These are phyloP conservation scores for Yarrowia bubula DNA, from an alignment of 805 yeast genomes.

Conservation along the genomic window DNA sequence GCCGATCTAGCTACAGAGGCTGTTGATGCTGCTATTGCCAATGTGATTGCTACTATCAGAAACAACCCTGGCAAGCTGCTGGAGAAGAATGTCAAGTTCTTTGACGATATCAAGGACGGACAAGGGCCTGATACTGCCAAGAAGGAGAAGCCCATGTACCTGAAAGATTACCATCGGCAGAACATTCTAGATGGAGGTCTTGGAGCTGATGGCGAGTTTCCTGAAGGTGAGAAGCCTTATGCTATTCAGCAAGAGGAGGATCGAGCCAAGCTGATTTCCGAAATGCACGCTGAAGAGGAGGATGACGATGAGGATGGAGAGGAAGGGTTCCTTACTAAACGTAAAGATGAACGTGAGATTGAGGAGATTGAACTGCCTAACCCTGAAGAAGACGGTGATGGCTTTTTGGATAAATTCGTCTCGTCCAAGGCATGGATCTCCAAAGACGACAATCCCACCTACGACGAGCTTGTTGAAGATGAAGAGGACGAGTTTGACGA, in stretches of 20 bases:
- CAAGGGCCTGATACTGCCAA: slow-evolving; percentile 39
- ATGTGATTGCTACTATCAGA: slow-evolving; percentile 69
- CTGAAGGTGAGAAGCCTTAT: slow-evolving; percentile 61
- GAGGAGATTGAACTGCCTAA: slow-evolving; percentile 55
- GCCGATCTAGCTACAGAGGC: slow-evolving; percentile 87
- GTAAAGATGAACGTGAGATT: slow-evolving; percentile 49
- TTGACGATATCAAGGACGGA: slow-evolving; percentile 56
- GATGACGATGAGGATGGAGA: slow-evolving; percentile 45
- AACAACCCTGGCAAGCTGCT: slow-evolving; percentile 61
- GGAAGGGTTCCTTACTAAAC: slow-evolving; percentile 56
- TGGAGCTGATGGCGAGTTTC: slow-evolving; percentile 50
- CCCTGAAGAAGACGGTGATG: slow-evolving; percentile 60
- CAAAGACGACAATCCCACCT: slow-evolving; percentile 51
- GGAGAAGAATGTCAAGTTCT: slow-evolving; percentile 70
- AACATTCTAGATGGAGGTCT: slow-evolving; percentile 68
- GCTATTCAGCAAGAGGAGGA: slow-evolving; percentile 75
- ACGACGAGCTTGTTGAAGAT: slow-evolving; percentile 43
- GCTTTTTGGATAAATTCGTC: slow-evolving; percentile 70
- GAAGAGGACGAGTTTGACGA: slow-evolving; percentile 87
- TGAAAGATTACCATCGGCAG: slow-evolving; percentile 91
- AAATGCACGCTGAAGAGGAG: slow-evolving; percentile 60
- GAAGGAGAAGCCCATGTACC: slow-evolving; percentile 70
- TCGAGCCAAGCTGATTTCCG: slow-evolving; percentile 66
- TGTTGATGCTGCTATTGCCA: slow-evolving; percentile 73
- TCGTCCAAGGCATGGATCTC: slow-evolving; percentile 89